Evolutionary conservation across 345 rosid genomes (phyloP), one percentile per base, ranked within the genome.

Genomic region (Salix arbutifolia): DNA sequence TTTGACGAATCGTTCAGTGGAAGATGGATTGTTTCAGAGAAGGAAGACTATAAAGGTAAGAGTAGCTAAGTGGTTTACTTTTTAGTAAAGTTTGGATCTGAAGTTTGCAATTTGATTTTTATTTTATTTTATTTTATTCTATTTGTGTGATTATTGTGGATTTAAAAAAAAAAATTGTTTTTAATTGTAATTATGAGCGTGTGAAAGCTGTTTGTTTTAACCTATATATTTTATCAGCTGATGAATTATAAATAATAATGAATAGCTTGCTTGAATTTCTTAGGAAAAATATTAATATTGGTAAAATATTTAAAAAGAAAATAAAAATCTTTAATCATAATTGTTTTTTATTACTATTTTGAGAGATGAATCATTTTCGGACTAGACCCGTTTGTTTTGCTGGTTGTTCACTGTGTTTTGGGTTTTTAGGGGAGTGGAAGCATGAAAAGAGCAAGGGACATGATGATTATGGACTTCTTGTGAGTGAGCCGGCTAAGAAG

Each of bases 391-490:
- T 40, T 0, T 10, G 44, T 33, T 60, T 74, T 14, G 11, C 17
- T 46, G 50, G 19, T 33, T 33, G 48, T 4, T 62, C 28, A n/a
- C 60, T 25, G 30, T 44, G 17, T 65, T 38, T 68, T 21, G 65
- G 37, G 28, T n/a, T 74, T 76, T 19, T 76, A 92, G 97, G 97
- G 86, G 86, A 86, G 10, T 92, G 97, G 97, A 91, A 86, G 80
- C 96, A 86, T 76, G 76, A 88, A 6, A 91, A 91, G 87, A 91
- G 96, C 26, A 92, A 91, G 76, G 92, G 96, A n/a, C 97, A 91
- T 84, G 94, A 91, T 35, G 97, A 92, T 67, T 88, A 89, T 73
- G 96, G 96, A 31, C 96, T 92, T 88, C 92, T 91, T 72, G 96
- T 92, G 40, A 88, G 92, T 67, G 94, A 92, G 81, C 79, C 84